phyloP scores from a whole-genome alignment of 257 asterid genomes.

The Henckelia pumila region DNA sequence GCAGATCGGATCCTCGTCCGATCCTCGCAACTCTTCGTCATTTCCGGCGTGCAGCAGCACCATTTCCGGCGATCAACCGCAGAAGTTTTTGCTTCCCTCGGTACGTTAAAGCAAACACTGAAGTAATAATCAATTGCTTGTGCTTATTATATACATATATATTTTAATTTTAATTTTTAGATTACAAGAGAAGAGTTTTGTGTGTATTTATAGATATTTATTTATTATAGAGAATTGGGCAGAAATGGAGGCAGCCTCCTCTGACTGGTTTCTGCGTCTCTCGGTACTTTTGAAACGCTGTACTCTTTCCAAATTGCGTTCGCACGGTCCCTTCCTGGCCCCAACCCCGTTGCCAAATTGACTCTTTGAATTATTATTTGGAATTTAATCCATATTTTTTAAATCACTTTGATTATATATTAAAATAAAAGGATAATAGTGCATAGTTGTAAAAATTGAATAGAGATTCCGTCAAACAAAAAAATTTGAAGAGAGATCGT shows the following conservation, averaged over 20 bases:
- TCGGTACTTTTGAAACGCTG: neutral
- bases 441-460: too few relatives aligned
- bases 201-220: neutral
- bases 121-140: too few relatives aligned
- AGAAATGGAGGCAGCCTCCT: neutral
- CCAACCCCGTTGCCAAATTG: neutral
- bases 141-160: too few relatives aligned
- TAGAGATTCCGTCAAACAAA: too few relatives aligned
- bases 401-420: too few relatives aligned
- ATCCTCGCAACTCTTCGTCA: conserved; percentile 19
- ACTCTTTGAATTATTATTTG: neutral
- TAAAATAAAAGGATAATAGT: too few relatives aligned
- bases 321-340: neutral
- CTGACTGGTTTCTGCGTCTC: neutral
- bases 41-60: conserved; percentile 38
- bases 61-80: conserved; percentile 27
- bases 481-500: too few relatives aligned
- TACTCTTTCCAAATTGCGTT: too few relatives aligned
- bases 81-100: neutral
- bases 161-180: too few relatives aligned
- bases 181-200: too few relatives aligned
- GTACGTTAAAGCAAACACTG: neutral
- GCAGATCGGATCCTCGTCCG: neutral
- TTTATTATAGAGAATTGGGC: neutral
- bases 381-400: too few relatives aligned